Base-by-base conservation (phyloP, 352 stramenopile genomes). In the Globisporangium cystogenes region DNA sequence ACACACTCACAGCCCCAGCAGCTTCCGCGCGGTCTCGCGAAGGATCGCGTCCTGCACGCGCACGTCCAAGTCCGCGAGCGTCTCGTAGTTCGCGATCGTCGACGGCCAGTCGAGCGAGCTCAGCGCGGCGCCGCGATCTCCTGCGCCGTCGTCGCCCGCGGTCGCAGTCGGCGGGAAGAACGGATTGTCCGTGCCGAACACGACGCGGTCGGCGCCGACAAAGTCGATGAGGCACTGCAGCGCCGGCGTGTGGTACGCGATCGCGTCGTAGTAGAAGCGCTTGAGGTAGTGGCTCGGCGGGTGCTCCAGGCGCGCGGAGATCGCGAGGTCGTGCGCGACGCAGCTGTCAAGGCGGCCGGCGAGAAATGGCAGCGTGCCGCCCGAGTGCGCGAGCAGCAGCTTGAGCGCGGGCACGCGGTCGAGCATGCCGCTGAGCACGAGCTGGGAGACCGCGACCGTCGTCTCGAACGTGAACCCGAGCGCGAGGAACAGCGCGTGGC, bases 401-500 rank as follows among this genome's bases (percentile, higher is more conserved):
- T 70, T 65, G 39, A 87, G 60, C 16, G 64, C 54, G 14, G 76
- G 72, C 4, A 82, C 67, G 44, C 58, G 57, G 48, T 87, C 76
- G 35, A 87, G 49, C 39, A 77, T 50, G 4, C 76, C 76, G 24
- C 67, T 83, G 3, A 87, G 65, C 35, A 87, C 57, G n/a, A 87
- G 55, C 39, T 76, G 55, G 18, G 75, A 73, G n/a, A 85, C 72
- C 1, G 76, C 74, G 4, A 74, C 68, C 21, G 75, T 86, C 48
- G 76, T 84, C 68, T 87, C 76, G 60, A 87, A 87, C 31, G 76
- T 76, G 63, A 87, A 87, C 2, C 76, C 76, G 24, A 87, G 57
- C 18, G 75, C 76, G 16, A 87, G 53, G 57, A 80, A 79, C 20
- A 87, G 56, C 7, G 70, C 67, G 55, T 87, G 76, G 18, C 76